Evolutionary conservation across 768 basidiomycete species (phyloP).

Genomic region (Kwoniella pini): DNA sequence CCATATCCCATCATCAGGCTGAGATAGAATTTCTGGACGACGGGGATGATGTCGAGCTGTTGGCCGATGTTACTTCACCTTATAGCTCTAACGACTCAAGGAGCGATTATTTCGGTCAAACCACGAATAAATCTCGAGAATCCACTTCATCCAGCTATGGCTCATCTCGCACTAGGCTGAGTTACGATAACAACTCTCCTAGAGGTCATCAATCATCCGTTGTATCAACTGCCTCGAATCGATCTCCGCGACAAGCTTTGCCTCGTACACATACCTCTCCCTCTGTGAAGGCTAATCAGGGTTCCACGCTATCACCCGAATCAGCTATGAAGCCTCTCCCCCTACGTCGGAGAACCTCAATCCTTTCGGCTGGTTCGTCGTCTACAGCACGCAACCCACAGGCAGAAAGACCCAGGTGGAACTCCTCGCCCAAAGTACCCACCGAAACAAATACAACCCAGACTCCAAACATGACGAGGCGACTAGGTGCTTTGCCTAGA

Average conservation of each 20-base stretch:
- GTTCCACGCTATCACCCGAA: conserved; percentile 13
- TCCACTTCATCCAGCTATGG: conserved; percentile 12
- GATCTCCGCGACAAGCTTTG: not conserved
- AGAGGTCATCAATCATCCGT: conserved; percentile 22
- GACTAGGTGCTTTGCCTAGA: conserved; percentile 4
- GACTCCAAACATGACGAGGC: conserved; percentile 14
- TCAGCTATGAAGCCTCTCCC: conserved; percentile 2
- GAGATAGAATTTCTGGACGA: not conserved
- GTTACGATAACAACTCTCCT: not conserved
- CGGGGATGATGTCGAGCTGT: conserved; percentile 23
- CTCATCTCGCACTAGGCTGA: not conserved
- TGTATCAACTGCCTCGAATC: conserved; percentile 17
- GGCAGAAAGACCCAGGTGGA: conserved; percentile 36
- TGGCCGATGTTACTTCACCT: conserved; percentile 16
- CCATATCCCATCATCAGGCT: conserved; percentile 38
- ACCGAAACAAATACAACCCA: conserved; percentile 7
- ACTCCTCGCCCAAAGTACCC: conserved; percentile 24
- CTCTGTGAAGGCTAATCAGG: conserved; percentile 7
- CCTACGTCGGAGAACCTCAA: conserved; percentile 9
- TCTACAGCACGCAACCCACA: conserved; percentile 14
- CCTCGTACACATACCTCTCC: conserved; percentile 1
- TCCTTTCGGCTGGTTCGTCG: conserved; percentile 9
- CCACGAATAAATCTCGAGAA: conserved; percentile 4
- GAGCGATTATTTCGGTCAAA: conserved; percentile 15
- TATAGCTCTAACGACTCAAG: conserved; percentile 13